Evolutionary conservation across 2,329 filamentous ascomycete genomes (phyloP), one percentile per base, ranked within the genome.

Genomic region (Albifimbria verrucaria): DNA sequence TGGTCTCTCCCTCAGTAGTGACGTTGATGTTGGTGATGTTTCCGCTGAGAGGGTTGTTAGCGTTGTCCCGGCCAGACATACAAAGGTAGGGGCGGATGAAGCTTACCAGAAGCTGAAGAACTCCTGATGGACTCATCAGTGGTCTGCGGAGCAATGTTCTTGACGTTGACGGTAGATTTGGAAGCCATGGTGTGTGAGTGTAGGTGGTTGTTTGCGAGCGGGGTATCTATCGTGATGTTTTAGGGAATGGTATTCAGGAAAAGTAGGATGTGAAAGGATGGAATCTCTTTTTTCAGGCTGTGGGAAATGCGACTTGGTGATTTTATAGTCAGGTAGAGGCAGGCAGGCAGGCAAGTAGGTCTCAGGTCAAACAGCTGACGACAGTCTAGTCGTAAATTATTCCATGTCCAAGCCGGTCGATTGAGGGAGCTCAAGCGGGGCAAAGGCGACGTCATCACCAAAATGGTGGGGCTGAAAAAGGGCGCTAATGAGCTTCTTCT

Each of bases 31-130:
- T 82, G 61, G 85, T 86, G 72, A 99, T 96, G 81, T 97, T 97
- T 72, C 94, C 94, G 70, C 91, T 94, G 9, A 18, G 20, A 25
- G 12, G 21, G n/a, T n/a, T 25, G 57, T 68, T 59, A 66, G 63
- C 36, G 15, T 41, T 3, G 2, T 47, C 6, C 50, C 21, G 48
- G 28, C 43, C 20, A 32, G 36, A 39, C 18, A 22, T 11, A 15
- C 6, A 20, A 20, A 23, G 7, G 25, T 17, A 18, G 6, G 9
- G 4, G 10, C 4, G 17, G 26, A 1, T 10, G 4, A 25, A 23
- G 55, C 83, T 70, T 81, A 93, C 90, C 85, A 88, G 76, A 97
- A 97, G 79, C 89, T 94, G 81, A 99, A 99, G 81, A 99, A 99
- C 69, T 96, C 92, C 68, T 85, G 65, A 99, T 86, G 75, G 97